These are phyloP conservation scores for Parascedosporium putredinis DNA, from an alignment of 2,329 filamentous ascomycete genomes.

Conservation along the genomic window DNA sequence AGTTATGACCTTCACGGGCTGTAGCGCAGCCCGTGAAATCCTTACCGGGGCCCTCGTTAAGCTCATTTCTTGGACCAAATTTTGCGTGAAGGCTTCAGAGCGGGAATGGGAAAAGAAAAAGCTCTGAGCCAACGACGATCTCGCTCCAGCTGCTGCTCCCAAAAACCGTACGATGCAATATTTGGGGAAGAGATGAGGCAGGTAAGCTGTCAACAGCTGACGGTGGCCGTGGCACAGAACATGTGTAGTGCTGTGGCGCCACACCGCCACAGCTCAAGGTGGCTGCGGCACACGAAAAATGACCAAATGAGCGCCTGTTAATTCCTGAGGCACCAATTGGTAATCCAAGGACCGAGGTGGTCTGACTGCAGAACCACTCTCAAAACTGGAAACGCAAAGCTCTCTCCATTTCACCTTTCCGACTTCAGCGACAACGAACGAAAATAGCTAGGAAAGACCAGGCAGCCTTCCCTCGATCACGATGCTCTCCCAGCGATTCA, in stretches of 20 bases:
- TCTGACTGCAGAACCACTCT: slow-evolving; percentile 2
- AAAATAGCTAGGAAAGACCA: not conserved
- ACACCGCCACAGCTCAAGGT: no score
- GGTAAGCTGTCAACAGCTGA: not conserved
- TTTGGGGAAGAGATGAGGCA: not conserved
- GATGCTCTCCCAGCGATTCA: slow-evolving; percentile 57
- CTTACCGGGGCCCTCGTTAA: not conserved
- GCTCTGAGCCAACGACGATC: no score
- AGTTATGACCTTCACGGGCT: not conserved
- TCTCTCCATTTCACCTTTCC: not conserved
- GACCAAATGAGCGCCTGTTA: no score
- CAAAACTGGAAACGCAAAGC: slow-evolving; percentile 2
- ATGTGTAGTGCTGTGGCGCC: no score
- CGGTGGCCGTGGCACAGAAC: no score
- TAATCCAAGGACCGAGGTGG: slow-evolving; percentile 6
- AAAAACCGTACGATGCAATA: slow-evolving; percentile 3
- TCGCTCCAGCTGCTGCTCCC: not conserved
- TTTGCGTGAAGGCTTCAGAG: not conserved
- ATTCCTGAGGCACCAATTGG: slow-evolving; percentile 6
- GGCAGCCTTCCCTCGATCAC: slow-evolving; percentile 12
- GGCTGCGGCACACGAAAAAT: no score
- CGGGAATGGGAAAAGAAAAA: no score
- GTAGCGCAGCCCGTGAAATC: not conserved
- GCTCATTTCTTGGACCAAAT: not conserved
- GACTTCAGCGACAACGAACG: not conserved